Evolutionary conservation across 805 yeast species (phyloP), one percentile per base, ranked within the genome.

Genomic region (Hemisphaericaspora nanyangensis): DNA sequence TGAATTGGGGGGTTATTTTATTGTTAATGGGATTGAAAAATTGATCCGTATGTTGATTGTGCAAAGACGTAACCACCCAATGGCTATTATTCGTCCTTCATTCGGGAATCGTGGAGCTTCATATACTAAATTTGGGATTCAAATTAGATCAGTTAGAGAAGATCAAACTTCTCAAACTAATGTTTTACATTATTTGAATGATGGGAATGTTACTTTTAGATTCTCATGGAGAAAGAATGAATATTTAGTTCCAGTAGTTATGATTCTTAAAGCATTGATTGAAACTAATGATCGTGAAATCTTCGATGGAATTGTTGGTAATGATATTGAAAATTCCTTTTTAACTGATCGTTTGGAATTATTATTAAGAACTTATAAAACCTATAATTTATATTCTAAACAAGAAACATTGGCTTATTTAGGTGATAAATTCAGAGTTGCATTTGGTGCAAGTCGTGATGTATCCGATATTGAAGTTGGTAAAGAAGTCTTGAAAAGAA

Each of bases 81-180:
- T 93, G 96, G 98, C 98, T 10, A 80, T 93, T 54, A 83, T 89
- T 43, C 87, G 99, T 69, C 95, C 96, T 25, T 85, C 95, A 8
- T 93, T 91, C 57, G 83, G 82, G 36, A 89, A 89, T 68, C 83
- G 99, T 75, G 99, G 99, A 55, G 84, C 91, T 6, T 66, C 87
- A 6, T 93, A 93, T 66, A 72, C 96, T 29, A 80, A 81, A 44
- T 93, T 65, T 51, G 99, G 99, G 81, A 80, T 93, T 45, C 97
- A 90, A 69, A 84, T 93, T 45, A 80, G 99, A 68, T 79, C 84
- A 45, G 97, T 89, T 2, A 80, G 99, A 59, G 95, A 95, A 4
- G 99, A 93, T 65, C 98, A 93, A 70, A 85, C 96, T 15, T 90
- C 99, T 16, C 97, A 90, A 66, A 89, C 98, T 5, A 93, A 91